phyloP scores from a whole-genome alignment of 2,329 filamentous ascomycete species.

The Monosporascus sp. region DNA sequence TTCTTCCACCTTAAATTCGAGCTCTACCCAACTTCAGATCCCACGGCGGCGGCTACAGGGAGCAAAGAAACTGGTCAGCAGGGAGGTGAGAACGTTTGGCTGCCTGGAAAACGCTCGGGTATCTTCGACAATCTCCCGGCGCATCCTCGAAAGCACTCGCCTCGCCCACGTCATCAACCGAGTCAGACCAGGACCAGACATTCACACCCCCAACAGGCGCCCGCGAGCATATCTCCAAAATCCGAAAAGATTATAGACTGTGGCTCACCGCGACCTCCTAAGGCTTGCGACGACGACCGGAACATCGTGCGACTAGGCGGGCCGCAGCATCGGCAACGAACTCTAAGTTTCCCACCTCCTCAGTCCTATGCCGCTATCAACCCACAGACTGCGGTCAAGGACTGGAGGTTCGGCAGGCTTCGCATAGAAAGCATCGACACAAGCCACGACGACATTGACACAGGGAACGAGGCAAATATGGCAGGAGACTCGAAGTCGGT shows the following conservation, averaged over 20 bases:
- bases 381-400: constrained; percentile 47
- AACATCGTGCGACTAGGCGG: constrained; percentile 35
- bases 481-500: constrained; percentile 32
- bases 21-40: constrained; percentile 48
- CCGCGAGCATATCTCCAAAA: constrained; percentile 6
- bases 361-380: constrained; percentile 38
- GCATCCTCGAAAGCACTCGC: constrained; percentile 32
- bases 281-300: constrained; percentile 25
- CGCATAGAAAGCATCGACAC: constrained; percentile 79
- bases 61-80: constrained; percentile 4
- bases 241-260: constrained; percentile 42
- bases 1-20: constrained; percentile 64
- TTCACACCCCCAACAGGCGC: constrained; percentile 8
- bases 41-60: constrained; percentile 15
- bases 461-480: constrained; percentile 22
- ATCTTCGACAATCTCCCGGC: constrained; percentile 54
- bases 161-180: constrained; percentile 1
- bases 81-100: constrained; percentile 37
- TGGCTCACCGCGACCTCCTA: constrained; percentile 34
- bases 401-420: constrained; percentile 80
- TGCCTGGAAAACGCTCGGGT: constrained; percentile 41
- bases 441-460: constrained; percentile 27
- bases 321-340: constrained; percentile 33
- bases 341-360: constrained; percentile 38
- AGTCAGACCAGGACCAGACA: constrained; percentile 4